Evolutionary conservation across 129 eudicot genomes (phyloP).

Genomic region (Helianthus tuberosus): DNA sequence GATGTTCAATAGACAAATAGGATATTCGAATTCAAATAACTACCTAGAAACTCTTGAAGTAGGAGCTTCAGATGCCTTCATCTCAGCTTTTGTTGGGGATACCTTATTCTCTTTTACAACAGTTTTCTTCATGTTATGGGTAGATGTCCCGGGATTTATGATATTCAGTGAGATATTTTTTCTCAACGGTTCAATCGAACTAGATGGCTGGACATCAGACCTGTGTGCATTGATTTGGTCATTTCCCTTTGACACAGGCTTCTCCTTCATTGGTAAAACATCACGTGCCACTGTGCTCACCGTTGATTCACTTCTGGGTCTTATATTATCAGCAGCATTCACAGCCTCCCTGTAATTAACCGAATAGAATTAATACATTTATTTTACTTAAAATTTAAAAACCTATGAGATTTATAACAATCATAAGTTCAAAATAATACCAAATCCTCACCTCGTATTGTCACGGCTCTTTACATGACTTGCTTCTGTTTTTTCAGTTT

Average conservation of each 20-base stretch:
- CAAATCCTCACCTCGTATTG: constrained; percentile 46
- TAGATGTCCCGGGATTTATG: constrained; percentile 37
- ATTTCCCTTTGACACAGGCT: constrained; percentile 31
- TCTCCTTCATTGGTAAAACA: constrained; percentile 35
- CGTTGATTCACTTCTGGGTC: constrained; percentile 27
- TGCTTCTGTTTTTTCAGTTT: constrained; percentile 38
- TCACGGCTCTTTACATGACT: constrained; percentile 29
- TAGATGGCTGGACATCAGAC: constrained; percentile 36
- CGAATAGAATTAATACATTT: neutral
- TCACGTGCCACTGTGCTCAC: constrained; percentile 22
- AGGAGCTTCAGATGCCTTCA: constrained; percentile 42
- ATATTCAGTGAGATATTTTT: constrained; percentile 36
- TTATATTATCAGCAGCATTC: constrained; percentile 24
- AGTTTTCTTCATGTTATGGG: constrained; percentile 25
- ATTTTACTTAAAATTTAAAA: neutral
- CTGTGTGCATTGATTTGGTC: constrained; percentile 40
- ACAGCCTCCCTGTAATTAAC: constrained; percentile 41
- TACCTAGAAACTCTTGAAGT: constrained; percentile 49
- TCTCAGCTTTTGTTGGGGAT: constrained; percentile 42
- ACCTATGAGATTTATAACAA: neutral
- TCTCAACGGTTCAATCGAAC: constrained; percentile 32
- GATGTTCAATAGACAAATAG: neutral
- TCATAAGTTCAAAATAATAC: neutral
- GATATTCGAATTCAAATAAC: neutral
- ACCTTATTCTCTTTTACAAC: constrained; percentile 33